Evolutionary conservation across 2,329 filamentous ascomycete genomes (phyloP).

Genomic region (Talaromyces sp.): DNA sequence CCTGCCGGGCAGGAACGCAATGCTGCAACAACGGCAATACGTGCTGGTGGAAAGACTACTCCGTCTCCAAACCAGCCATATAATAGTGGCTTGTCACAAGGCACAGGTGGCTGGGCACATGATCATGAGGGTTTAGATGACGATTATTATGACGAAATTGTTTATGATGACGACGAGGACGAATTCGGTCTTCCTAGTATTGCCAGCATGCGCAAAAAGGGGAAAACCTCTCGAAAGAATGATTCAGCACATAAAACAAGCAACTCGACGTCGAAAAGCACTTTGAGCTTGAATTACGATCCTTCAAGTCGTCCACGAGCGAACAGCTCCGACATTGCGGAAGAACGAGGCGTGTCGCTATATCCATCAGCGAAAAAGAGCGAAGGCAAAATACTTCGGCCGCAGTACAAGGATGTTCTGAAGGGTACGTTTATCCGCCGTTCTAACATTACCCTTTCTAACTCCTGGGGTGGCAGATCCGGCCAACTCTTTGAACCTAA

Average conservation of each 20-base stretch:
- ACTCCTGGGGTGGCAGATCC: constrained; percentile 50
- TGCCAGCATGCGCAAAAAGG: constrained; percentile 79
- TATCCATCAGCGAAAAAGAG: constrained; percentile 86
- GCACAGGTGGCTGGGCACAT: constrained; percentile 75
- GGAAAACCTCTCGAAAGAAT: constrained; percentile 40
- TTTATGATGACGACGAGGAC: constrained; percentile 84
- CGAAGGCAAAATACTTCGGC: constrained; percentile 91
- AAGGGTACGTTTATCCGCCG: constrained; percentile 46
- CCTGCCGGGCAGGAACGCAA: constrained; percentile 50
- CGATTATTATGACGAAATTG: constrained; percentile 64
- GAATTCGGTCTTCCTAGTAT: constrained; percentile 93
- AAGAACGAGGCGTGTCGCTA: constrained; percentile 74
- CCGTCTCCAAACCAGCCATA: constrained; percentile 67
- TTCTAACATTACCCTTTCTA: background rate
- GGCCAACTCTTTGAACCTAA: constrained; percentile 90
- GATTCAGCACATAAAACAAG: constrained; percentile 35
- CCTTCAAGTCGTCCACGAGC: constrained; percentile 55
- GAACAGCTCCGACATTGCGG: constrained; percentile 89
- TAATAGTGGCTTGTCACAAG: constrained; percentile 74
- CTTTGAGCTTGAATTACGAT: constrained; percentile 25
- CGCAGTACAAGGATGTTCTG: constrained; percentile 96
- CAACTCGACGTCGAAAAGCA: constrained; percentile 6
- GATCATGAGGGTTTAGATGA: constrained; percentile 66
- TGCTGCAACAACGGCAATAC: constrained; percentile 49
- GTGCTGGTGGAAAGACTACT: constrained; percentile 29